These are phyloP conservation scores for Fusarium staphyleae DNA, from an alignment of 2,329 filamentous ascomycete species.

Conservation along the genomic window DNA sequence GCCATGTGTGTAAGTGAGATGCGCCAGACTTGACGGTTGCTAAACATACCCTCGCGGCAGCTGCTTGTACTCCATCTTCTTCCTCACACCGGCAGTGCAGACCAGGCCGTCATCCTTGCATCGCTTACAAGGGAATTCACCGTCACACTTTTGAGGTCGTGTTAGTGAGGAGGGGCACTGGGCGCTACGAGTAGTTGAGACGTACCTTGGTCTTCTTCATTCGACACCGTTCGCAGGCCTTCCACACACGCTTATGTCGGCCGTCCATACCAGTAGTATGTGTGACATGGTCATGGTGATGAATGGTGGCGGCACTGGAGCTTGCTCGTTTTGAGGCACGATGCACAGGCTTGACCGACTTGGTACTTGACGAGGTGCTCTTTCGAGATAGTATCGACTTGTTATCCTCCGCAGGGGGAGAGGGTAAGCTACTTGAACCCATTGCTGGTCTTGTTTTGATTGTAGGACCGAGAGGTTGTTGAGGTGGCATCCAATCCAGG, in stretches of 20 bases:
- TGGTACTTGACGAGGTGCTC: constrained; percentile 51
- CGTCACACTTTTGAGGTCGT: constrained; percentile 59
- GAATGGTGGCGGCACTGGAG: constrained; percentile 46
- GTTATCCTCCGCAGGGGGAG: constrained; percentile 59
- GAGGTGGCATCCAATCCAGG: constrained; percentile 19
- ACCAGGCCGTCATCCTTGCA: constrained; percentile 71
- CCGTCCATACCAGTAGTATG: constrained; percentile 55
- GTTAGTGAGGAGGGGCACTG: constrained; percentile 15
- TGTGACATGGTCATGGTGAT: constrained; percentile 49
- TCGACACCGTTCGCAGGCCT: constrained; percentile 70
- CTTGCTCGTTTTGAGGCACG: constrained; percentile 60
- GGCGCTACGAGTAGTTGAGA: constrained; percentile 11
- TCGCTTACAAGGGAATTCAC: constrained; percentile 70
- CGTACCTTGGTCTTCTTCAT: constrained; percentile 75
- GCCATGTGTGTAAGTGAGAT: constrained; percentile 32
- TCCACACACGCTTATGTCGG: constrained; percentile 71
- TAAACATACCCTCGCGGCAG: constrained; percentile 63
- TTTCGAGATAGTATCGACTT: constrained; percentile 50
- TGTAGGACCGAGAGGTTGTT: constrained; percentile 10
- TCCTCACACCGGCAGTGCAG: constrained; percentile 68
- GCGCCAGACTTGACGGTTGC: neutral
- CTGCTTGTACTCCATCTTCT: constrained; percentile 75
- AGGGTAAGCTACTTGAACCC: constrained; percentile 58
- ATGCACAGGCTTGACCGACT: constrained; percentile 58
- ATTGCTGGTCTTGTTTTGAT: constrained; percentile 47